These are phyloP conservation scores for Akanthomyces muscarius DNA, from an alignment of 2,329 filamentous ascomycete species.

Conservation along the genomic window DNA sequence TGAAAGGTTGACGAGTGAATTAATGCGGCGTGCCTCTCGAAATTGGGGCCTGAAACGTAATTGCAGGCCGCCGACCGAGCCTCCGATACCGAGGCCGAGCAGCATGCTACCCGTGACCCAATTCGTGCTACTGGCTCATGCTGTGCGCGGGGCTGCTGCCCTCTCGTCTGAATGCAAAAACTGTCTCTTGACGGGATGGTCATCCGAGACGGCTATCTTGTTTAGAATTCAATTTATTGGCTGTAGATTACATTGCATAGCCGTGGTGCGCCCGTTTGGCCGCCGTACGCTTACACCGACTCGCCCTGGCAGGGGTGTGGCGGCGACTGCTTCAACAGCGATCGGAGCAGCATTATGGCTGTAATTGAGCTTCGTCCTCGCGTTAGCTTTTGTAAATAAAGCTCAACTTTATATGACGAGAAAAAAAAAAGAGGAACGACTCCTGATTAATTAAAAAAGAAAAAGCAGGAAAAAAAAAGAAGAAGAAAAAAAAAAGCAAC, in stretches of 20 bases:
- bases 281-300: constrained; percentile 11
- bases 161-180: background rate
- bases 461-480: too few species aligned
- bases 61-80: constrained; percentile 9
- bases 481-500: background rate
- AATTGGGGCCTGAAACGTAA: background rate
- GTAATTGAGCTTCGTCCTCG: background rate
- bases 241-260: constrained; percentile 9
- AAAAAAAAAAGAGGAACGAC: too few species aligned
- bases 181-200: background rate
- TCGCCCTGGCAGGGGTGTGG: background rate
- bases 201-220: background rate
- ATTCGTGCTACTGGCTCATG: background rate
- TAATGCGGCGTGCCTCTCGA: background rate
- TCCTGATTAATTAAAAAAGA: too few species aligned
- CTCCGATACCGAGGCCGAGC: constrained; percentile 16
- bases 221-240: background rate
- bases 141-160: background rate
- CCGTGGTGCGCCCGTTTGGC: background rate
- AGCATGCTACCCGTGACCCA: constrained; percentile 10
- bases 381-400: too few species aligned
- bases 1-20: background rate
- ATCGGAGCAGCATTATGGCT: background rate
- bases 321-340: background rate
- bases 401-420: too few species aligned